These are phyloP conservation scores for Ophiostoma quercus DNA, from an alignment of 2,329 filamentous ascomycete species.

Conservation along the genomic window DNA sequence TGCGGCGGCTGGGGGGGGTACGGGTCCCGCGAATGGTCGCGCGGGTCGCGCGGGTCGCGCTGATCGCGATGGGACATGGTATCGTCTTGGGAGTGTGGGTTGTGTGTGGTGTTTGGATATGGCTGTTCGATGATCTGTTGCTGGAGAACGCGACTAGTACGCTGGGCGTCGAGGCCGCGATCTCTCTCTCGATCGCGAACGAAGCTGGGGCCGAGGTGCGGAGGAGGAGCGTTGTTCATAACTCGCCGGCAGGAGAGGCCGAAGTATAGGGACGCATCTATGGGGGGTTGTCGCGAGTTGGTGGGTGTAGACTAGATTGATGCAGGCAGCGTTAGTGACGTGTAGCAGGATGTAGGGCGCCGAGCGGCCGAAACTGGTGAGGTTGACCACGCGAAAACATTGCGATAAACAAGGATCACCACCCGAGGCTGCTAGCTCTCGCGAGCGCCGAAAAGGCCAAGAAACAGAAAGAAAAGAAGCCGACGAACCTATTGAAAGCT, in stretches of 20 bases:
- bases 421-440: not conserved
- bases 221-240: slow-evolving; percentile 44
- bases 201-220: slow-evolving; percentile 42
- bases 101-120: not conserved
- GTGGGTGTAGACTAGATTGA: not conserved
- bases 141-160: slow-evolving; percentile 34
- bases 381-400: not conserved
- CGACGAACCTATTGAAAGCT: not conserved
- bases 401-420: not conserved
- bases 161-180: slow-evolving; percentile 31
- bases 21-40: slow-evolving; percentile 59
- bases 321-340: not conserved
- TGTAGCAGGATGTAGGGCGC: not conserved
- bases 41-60: slow-evolving; percentile 61
- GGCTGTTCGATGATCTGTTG: slow-evolving; percentile 33
- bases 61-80: slow-evolving; percentile 47
- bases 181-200: slow-evolving; percentile 46
- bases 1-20: slow-evolving; percentile 36
- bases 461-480: not conserved
- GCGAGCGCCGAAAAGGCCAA: not conserved
- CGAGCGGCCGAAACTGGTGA: not conserved
- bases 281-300: slow-evolving; percentile 1
- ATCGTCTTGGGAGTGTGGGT: slow-evolving; percentile 34
- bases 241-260: slow-evolving; percentile 20
- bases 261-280: slow-evolving; percentile 23